phyloP scores from a whole-genome alignment of 768 basidiomycete species.

The Boletus bicolor region DNA sequence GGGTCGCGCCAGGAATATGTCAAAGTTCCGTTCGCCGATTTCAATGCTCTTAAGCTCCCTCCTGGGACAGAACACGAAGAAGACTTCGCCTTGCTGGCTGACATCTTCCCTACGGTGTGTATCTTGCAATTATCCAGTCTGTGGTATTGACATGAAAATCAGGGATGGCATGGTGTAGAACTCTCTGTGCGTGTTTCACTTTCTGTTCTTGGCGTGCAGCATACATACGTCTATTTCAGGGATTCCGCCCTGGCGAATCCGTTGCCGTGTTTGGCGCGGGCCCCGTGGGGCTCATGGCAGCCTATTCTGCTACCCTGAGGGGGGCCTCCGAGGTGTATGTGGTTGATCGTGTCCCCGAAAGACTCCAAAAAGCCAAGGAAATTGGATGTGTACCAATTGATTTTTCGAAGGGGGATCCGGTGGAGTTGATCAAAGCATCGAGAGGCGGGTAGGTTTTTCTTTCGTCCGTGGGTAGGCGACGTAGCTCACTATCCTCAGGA shows the following conservation, averaged over 20 bases:
- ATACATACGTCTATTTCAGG: neutral
- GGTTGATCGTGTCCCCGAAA: slow-evolving; percentile 53
- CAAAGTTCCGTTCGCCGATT: neutral
- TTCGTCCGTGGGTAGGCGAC: neutral
- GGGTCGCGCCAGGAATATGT: neutral
- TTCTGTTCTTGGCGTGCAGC: neutral
- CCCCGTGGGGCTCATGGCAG: slow-evolving; percentile 41
- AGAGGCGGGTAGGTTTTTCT: neutral
- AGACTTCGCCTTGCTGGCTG: neutral
- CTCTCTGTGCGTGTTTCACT: neutral
- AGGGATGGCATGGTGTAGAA: neutral
- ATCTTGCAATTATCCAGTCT: neutral
- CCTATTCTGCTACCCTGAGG: slow-evolving; percentile 50
- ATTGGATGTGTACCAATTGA: slow-evolving; percentile 50
- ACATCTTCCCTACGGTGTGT: neutral
- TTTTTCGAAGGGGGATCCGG: slow-evolving; percentile 15
- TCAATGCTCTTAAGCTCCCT: neutral
- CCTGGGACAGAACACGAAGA: neutral
- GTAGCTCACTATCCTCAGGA: neutral
- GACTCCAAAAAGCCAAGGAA: slow-evolving; percentile 38
- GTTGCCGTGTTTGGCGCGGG: neutral
- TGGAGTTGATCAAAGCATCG: neutral
- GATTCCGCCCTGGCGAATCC: neutral
- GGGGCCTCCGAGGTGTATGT: slow-evolving; percentile 54
- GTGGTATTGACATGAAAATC: neutral